Percentiles rank a stretch among this genome's conserved stretches.
Conservation (phyloP, 2,329 filamentous ascomycete species). For the Elsinoe batatas region DNA sequence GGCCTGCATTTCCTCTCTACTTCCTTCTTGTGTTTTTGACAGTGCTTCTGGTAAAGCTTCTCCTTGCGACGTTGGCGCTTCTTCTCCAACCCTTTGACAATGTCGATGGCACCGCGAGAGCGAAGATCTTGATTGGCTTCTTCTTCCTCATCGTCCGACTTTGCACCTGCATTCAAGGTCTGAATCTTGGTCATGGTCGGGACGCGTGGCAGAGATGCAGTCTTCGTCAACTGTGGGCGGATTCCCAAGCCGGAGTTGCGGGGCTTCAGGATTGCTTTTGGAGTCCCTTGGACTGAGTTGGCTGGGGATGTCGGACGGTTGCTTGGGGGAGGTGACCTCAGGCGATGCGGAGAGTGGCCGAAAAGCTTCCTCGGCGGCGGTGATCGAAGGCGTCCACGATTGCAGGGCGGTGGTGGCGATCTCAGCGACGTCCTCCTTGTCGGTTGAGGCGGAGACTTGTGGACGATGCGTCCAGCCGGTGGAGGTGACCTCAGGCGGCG, state of each 20-base stretch:
- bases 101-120: conserved; percentile 88
- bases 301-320: conserved; percentile 54
- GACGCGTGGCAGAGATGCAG: conserved; percentile 74
- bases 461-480: conserved; percentile 15
- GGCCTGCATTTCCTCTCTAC: conserved; percentile 47
- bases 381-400: conserved; percentile 25
- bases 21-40: conserved; percentile 64
- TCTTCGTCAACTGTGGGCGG: conserved; percentile 59
- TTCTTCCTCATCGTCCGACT: conserved; percentile 30
- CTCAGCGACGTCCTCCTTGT: conserved; percentile 15
- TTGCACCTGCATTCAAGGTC: conserved; percentile 47
- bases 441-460: conserved; percentile 41
- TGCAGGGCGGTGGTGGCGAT: conserved; percentile 28
- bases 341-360: conserved; percentile 60
- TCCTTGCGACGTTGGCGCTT: conserved; percentile 89
- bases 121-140: conserved; percentile 46
- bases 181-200: conserved; percentile 12
- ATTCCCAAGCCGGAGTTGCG: conserved; percentile 20
- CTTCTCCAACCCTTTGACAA: conserved; percentile 89
- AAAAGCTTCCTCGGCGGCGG: conserved; percentile 49
- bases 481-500: conserved; percentile 47
- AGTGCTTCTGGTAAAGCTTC: conserved; percentile 84
- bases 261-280: conserved; percentile 34
- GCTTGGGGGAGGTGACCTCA: conserved; percentile 35
- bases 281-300: conserved; percentile 37